phyloP scores from a whole-genome alignment of 2,329 filamentous ascomycete species.

The Orbilia ellipsospora region DNA sequence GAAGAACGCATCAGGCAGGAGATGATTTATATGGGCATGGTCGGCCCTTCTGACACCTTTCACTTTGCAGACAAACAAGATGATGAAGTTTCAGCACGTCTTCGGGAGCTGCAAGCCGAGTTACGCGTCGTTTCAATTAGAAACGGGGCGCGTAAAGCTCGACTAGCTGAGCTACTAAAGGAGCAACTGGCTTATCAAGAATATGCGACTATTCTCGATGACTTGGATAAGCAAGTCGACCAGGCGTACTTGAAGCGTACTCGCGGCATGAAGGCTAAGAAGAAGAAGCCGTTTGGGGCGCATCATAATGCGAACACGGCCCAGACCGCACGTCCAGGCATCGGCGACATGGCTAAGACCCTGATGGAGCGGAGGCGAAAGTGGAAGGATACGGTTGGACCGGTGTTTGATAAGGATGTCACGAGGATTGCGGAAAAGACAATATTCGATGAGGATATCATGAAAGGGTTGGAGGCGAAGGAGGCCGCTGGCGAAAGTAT shows the following conservation, averaged over 20 bases:
- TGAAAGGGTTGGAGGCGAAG: constrained; percentile 57
- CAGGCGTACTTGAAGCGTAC: constrained; percentile 96
- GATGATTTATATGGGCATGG: constrained; percentile 87
- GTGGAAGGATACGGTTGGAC: constrained; percentile 91
- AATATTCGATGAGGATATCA: constrained; percentile 56
- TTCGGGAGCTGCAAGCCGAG: constrained; percentile 84
- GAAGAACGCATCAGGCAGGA: constrained; percentile 94
- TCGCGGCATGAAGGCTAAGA: constrained; percentile 90
- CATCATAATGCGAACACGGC: constrained; percentile 70
- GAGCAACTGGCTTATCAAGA: constrained; percentile 97
- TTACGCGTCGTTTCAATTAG: constrained; percentile 84
- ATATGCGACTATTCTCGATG: constrained; percentile 95
- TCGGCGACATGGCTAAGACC: constrained; percentile 89
- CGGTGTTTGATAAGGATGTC: constrained; percentile 83
- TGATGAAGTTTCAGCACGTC: constrained; percentile 89
- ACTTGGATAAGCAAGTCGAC: constrained; percentile 86
- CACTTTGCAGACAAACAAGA: constrained; percentile 86
- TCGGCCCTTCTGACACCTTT: constrained; percentile 75
- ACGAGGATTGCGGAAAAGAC: constrained; percentile 57
- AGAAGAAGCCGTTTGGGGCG: constrained; percentile 84
- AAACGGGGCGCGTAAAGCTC: constrained; percentile 90
- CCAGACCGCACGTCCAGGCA: constrained; percentile 75
- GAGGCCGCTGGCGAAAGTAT: constrained; percentile 58
- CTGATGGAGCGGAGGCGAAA: constrained; percentile 90
- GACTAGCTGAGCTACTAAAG: constrained; percentile 85